A percentile compares a stretch with the other conserved stretches of the same genome.
phyloP scores from a whole-genome alignment of 352 stramenopile species.

The Pythium guiyangense region DNA sequence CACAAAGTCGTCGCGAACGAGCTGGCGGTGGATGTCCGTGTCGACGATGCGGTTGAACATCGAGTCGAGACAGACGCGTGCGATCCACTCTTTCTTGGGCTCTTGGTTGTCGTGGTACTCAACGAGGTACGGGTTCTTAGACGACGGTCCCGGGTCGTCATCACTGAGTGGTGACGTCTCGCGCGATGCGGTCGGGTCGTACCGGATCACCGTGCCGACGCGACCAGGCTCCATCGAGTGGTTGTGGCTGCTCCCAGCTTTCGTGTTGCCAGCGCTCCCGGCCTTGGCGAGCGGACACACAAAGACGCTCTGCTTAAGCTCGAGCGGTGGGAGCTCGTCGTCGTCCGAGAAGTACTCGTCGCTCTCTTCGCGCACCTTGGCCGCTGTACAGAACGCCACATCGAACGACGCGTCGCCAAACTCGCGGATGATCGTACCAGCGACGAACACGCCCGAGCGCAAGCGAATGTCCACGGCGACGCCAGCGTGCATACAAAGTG shows the following conservation, averaged over 20 bases:
- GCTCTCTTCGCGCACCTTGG: conserved; percentile 33
- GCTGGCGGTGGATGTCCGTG: conserved; percentile 21
- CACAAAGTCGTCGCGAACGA: conserved; percentile 47
- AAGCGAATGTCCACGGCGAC: conserved; percentile 42
- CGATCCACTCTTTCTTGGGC: conserved; percentile 24
- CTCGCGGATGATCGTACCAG: conserved; percentile 40
- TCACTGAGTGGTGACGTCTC: too few relatives aligned
- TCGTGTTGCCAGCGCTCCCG: neutral
- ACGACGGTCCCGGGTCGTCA: conserved; percentile 17
- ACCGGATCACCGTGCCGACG: conserved; percentile 23
- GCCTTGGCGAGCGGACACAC: conserved; percentile 24
- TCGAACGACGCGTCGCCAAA: conserved; percentile 34
- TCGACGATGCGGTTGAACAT: conserved; percentile 25
- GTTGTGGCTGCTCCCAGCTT: neutral
- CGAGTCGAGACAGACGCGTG: conserved; percentile 30
- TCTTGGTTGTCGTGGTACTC: conserved; percentile 26
- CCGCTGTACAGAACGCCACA: conserved; percentile 33
- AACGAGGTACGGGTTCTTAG: conserved; percentile 28
- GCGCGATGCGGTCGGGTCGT: conserved; percentile 18
- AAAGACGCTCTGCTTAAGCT: conserved; percentile 26
- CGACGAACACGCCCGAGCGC: conserved; percentile 24
- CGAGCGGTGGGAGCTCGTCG: conserved; percentile 31
- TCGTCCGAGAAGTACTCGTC: conserved; percentile 39
- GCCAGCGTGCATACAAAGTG: conserved; percentile 35
- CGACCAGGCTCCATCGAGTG: conserved; percentile 19